Conservation (phyloP, 1,139 yeast species). For the Eremothecium coryli region DNA sequence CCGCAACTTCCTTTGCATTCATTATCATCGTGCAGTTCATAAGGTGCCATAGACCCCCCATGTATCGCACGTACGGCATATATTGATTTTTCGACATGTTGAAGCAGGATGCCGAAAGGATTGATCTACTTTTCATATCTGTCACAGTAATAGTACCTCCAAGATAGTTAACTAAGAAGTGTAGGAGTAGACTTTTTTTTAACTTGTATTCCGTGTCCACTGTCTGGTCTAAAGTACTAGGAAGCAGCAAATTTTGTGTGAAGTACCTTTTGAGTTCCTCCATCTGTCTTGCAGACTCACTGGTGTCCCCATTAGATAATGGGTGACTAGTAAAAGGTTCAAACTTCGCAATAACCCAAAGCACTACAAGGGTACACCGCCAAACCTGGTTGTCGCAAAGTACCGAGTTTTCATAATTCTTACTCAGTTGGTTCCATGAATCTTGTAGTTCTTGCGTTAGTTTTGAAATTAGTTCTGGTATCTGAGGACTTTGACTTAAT, state of each 20-base stretch:
- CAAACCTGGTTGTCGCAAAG: slow-evolving; percentile 18
- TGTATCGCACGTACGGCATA: slow-evolving; percentile 17
- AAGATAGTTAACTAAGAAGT: slow-evolving; percentile 23
- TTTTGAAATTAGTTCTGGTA: slow-evolving; percentile 3
- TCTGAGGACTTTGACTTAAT: slow-evolving; percentile 12
- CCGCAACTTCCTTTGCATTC: slow-evolving; percentile 25
- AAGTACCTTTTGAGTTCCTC: slow-evolving; percentile 20
- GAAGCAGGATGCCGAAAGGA: slow-evolving; percentile 24
- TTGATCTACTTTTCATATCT: slow-evolving; percentile 20
- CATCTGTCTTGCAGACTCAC: slow-evolving; percentile 10
- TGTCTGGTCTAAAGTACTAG: not conserved
- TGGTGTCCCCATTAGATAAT: slow-evolving; percentile 21
- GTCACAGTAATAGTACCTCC: slow-evolving; percentile 28
- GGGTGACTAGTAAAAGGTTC: slow-evolving; percentile 27
- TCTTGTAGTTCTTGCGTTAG: slow-evolving; percentile 10
- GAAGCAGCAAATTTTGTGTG: slow-evolving; percentile 14
- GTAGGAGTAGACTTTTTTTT: slow-evolving; percentile 23
- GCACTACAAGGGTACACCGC: slow-evolving; percentile 23
- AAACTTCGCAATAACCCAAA: slow-evolving; percentile 26
- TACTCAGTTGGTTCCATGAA: slow-evolving; percentile 18
- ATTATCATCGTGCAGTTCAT: slow-evolving; percentile 27
- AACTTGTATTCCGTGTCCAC: slow-evolving; percentile 10
- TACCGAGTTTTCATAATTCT: slow-evolving; percentile 11
- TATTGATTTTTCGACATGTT: slow-evolving; percentile 21
- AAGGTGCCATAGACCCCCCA: slow-evolving; percentile 28